These are phyloP conservation scores for Eragrostis tef DNA, from an alignment of 202 grass and related monocot species.

Conservation along the genomic window DNA sequence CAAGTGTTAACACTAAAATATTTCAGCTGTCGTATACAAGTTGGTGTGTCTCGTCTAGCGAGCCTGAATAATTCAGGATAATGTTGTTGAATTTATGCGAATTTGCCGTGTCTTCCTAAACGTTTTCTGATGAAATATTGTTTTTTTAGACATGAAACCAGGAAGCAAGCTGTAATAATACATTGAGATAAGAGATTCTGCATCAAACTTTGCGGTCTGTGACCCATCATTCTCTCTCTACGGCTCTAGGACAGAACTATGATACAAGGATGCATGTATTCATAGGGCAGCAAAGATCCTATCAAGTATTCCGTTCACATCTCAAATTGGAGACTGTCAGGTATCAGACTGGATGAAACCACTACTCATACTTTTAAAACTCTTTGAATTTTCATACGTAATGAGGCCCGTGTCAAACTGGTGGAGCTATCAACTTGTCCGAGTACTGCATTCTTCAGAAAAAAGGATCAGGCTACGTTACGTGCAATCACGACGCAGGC, in stretches of 20 bases:
- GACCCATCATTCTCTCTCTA: not conserved
- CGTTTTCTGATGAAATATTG: not conserved
- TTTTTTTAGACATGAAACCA: not conserved
- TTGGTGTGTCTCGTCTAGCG: not conserved
- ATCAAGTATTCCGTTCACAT: conserved; percentile 40
- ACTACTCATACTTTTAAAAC: too few relatives aligned
- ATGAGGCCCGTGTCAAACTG: not conserved
- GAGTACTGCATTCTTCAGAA: not conserved
- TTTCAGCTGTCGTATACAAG: not conserved
- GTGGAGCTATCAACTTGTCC: not conserved
- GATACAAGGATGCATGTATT: not conserved
- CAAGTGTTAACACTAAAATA: not conserved
- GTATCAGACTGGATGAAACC: not conserved
- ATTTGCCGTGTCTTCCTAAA: not conserved
- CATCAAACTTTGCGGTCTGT: not conserved
- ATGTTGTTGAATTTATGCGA: conserved; percentile 22
- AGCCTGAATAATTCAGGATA: not conserved
- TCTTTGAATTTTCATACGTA: too few relatives aligned
- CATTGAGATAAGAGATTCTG: not conserved
- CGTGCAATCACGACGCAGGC: conserved; percentile 9
- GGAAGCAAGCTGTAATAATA: too few relatives aligned
- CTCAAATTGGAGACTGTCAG: conserved; percentile 2
- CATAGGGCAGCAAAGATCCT: conserved; percentile 11
- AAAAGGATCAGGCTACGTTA: not conserved
- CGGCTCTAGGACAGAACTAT: not conserved